These are phyloP conservation scores for Sonneratia alba DNA, from an alignment of 345 rosid genomes.

Conservation along the genomic window DNA sequence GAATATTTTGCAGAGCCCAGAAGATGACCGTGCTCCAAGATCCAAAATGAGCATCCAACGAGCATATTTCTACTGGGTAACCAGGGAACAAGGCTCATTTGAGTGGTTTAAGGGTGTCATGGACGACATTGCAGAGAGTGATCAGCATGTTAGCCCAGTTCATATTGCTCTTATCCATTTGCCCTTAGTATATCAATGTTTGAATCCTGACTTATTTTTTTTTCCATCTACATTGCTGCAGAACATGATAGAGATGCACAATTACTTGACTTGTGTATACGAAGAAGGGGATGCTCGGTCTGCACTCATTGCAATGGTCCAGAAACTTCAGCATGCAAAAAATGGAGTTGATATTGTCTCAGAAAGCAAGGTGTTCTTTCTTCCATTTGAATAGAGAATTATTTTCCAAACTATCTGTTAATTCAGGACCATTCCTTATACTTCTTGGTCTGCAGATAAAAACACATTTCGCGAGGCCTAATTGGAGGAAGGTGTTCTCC, in stretches of 20 bases:
- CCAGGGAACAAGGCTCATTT: slow-evolving; percentile 87
- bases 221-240: slow-evolving; percentile 13
- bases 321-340: slow-evolving; percentile 87
- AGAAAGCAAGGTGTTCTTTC: slow-evolving; percentile 52
- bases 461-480: slow-evolving; percentile 93
- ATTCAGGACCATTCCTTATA: neutral
- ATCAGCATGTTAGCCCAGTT: slow-evolving; percentile 33
- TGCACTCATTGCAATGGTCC: slow-evolving; percentile 88
- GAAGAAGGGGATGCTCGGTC: slow-evolving; percentile 98
- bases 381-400: neutral
- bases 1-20: slow-evolving; percentile 1
- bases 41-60: slow-evolving; percentile 33
- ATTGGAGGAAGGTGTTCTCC: slow-evolving; percentile 82
- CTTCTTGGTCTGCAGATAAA: slow-evolving; percentile 41
- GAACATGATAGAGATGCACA: slow-evolving; percentile 93
- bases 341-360: slow-evolving; percentile 88
- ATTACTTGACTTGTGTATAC: slow-evolving; percentile 84
- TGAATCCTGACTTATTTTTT: neutral
- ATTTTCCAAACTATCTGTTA: neutral
- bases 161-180: neutral
- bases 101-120: slow-evolving; percentile 98
- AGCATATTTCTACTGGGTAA: slow-evolving; percentile 96
- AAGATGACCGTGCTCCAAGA: neutral
- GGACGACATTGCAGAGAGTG: slow-evolving; percentile 87
- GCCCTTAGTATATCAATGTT: neutral